Base-by-base conservation (phyloP, 495 filamentous ascomycete species). In the Aspergillus bridgeri region DNA sequence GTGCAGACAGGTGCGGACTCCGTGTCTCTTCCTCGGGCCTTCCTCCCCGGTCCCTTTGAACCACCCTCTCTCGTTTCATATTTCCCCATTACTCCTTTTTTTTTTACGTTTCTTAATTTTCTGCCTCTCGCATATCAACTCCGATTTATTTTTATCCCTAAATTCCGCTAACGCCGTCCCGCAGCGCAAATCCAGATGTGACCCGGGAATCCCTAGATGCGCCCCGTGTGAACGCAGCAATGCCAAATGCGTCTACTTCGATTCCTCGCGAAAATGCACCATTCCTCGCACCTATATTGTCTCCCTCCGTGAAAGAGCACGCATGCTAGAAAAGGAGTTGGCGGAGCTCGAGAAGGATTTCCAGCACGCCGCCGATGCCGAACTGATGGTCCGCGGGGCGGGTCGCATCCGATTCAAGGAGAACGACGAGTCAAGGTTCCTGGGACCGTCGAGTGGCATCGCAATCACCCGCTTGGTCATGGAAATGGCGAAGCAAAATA, bases 391-490 rank as follows among this genome's bases (percentile, higher is more conserved):
- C 48, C 87, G 90, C 7, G 87, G 86, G 11, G 89, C 89, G 45
- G 92, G 90, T 29, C 79, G 91, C 57, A 90, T 97, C 55, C 85
- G 84, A 19, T 84, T 96, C 48, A 82, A 86, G 55, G 87, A 91
- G 58, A 85, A 86, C 47, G 89, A 94, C 62, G 91, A 94, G 69
- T 83, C 91, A 11, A 86, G 92, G 57, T 98, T 92, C 64, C 79
- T 98, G 13, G 93, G 93, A 0, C 86, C 93, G 11, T 93, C 91
- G 11, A 97, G 93, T 69, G 93, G 93, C 58, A 93, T 96, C 67
- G 90, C 90, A 59, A 93, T 98, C 74, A 93, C 92, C 18, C 84
- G 92, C 33, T 75, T 97, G 63, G 89, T 98, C 24, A 96, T 98
- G 86, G 91, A 96, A 67, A 84, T 96, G 64, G 92, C 92, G 47